Evolutionary conservation across 768 basidiomycete genomes (phyloP), one percentile per base, ranked within the genome.

Genomic region (Hericium coralloides): DNA sequence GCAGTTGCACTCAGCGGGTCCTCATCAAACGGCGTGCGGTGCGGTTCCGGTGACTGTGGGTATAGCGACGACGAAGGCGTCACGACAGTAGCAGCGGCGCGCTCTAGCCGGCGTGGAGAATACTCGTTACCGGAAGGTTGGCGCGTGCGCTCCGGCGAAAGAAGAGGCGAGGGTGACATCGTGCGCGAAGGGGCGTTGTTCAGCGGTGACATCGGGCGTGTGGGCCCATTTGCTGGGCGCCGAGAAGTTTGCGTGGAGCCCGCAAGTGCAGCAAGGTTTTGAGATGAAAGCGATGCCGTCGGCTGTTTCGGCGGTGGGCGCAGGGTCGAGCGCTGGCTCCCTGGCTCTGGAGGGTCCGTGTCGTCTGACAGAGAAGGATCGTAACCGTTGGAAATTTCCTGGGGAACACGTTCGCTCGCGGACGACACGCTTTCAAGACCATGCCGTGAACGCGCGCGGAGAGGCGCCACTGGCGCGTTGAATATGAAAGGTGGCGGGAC

Each of bases 401-500:
- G 74, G 38, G 76, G 76, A 12, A 74, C 64, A 6, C 78, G 79
- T 59, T 87, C 85, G 63, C 82, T 84, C 43, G 81, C 71, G 15
- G 89, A 89, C 15, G 89, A 91, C 50, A 84, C 68, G 63, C 88
- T 91, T 59, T 79, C 85, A 59, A 83, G 82, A 55, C 83, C 75
- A 41, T 86, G 84, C 49, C 78, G 73, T 36, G 83, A 76, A 50
- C 77, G 76, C 25, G 73, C 76, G 52, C 74, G 81, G 77, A 76
- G 58, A 82, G 73, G 48, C 82, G 83, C 8, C 67, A 70, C 51
- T 74, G 73, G 25, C 70, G 55, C 49, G 49, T 65, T 26, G 69
- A 66, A 45, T 64, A 65, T 36, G 26, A 50, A 50, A 4, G 85
- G 81, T 1, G 81, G 80, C 10, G 78, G 76, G 4, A 80, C 75